Evolutionary conservation across 768 basidiomycete species (phyloP), one percentile per base, ranked within the genome.

Genomic region (Tremella fuciformis): DNA sequence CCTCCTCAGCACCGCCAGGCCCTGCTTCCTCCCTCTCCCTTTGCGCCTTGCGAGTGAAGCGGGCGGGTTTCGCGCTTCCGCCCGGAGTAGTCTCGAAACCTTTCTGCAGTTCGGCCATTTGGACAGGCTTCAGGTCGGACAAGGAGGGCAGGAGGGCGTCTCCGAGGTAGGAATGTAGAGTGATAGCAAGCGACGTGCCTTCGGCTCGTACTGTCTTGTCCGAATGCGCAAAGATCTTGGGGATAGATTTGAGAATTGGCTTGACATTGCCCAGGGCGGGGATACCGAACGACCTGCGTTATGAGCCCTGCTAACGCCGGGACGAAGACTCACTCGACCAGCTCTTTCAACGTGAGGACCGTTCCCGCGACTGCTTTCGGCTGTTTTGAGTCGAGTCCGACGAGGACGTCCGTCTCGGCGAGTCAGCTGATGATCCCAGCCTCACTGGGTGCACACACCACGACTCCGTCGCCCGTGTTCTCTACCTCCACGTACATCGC

Each of bases 191-290:
- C 25, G 82, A 80, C 0, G 84, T 84, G 34, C 94, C 96, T 72
- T 99, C 96, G 0, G 89, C 85, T 59, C 96, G 88, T 53, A 99
- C 96, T 24, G 84, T 87, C 79, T 98, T 98, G 78, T 99, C 96
- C 15, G 85, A 86, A 71, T 99, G 96, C 2, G 85, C 85, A 57
- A 98, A 99, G 50, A 98, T 90, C 80, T 92, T 94, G 37, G 93
- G 88, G 19, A 99, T 78, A 6, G 83, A 77, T 72, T 93, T 93
- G 55, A 98, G 81, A n/a, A 97, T 80, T 13, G 87, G 85, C 38
- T 88, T 83, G 52, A 74, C 65, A 49, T 77, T 77, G 3, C 75
- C 77, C 15, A 78, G 15, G 4, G 88, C 83, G 11, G 86, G 85
- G 15, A 84, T 82, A 52, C 96, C 96, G 75, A 93, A 97, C 39